Base-by-base conservation (phyloP, 164 flowering plant species). In the Platanus orientalis region DNA sequence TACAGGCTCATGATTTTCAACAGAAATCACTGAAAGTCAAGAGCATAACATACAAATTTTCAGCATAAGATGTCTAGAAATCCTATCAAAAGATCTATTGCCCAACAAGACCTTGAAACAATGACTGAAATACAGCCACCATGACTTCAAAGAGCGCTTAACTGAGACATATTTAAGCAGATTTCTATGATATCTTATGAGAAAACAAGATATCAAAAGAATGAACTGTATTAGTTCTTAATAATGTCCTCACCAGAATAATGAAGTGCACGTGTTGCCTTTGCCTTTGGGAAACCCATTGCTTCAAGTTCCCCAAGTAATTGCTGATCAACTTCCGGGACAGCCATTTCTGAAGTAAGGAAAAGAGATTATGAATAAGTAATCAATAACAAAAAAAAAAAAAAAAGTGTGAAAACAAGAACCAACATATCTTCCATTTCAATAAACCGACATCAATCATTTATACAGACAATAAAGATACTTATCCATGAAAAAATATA, bases 191-290 rank as follows among this genome's bases (percentile, higher is more conserved):
- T 5, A 49, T 28, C 16, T 14, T 17, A 53, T 10, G 6, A 17
- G 16, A 63, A 10, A n/a, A 51, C 40, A 13, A 13, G 10, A 49
- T 9, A 16, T 7, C 0, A 58, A 11, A 17, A 36, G 34, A 21
- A 57, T 14, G 27, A 50, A 25, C 6, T 1, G 39, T 16, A 2
- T 20, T 28, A 28, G 17, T 40, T 54, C 47, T 19, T 25, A 21
- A 34, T 1, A 70, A 54, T 50, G 26, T 25, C 4, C 79, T 79
- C 66, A 93, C 98, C 96, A 65, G 96, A 87, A 72, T 53, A 91
- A 73, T 89, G 87, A 66, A 94, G 97, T 50, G 96, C 96, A 9
- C 97, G 79, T 28, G 86, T 91, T 6, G 96, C 96, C 39, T 87
- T 80, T 62, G 88, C 84, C n/a, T 71, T 70, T 16, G 95, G 68